phyloP scores from a whole-genome alignment of 2,329 filamentous ascomycete genomes.

The Diplodia sapinea region DNA sequence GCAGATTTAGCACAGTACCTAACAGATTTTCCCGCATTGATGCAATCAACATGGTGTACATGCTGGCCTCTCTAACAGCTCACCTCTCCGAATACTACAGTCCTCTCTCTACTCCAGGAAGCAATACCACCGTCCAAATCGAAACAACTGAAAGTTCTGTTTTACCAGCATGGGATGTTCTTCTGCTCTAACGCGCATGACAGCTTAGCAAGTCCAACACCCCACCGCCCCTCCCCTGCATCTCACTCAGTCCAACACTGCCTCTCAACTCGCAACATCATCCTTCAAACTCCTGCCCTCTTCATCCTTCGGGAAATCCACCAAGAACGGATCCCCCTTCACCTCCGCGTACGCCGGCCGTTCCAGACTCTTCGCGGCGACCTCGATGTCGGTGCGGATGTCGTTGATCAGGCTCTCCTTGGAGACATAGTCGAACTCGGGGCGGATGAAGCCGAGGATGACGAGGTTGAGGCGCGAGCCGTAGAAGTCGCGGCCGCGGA shows the following conservation, averaged over 20 bases:
- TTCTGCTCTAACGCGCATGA: neutral
- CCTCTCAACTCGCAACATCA: constrained; percentile 13
- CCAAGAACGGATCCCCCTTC: constrained; percentile 54
- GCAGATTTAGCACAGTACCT: neutral
- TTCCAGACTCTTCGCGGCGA: constrained; percentile 74
- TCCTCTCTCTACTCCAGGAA: no score
- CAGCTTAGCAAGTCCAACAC: neutral
- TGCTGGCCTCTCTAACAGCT: no score
- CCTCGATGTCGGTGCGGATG: constrained; percentile 86
- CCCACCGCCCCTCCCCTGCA: neutral
- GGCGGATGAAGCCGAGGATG: constrained; percentile 85
- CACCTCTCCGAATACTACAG: no score
- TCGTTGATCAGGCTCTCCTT: constrained; percentile 85
- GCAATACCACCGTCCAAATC: no score
- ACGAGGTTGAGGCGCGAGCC: constrained; percentile 77
- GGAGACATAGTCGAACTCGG: constrained; percentile 85
- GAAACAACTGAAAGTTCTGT: no score
- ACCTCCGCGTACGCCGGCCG: constrained; percentile 65
- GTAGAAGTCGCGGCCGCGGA: constrained; percentile 79
- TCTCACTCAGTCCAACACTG: no score
- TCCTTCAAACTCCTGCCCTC: constrained; percentile 16
- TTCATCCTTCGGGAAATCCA: constrained; percentile 22
- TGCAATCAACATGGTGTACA: neutral
- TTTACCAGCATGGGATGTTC: no score
- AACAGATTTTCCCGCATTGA: neutral